phyloP scores from a whole-genome alignment of 2,329 filamentous ascomycete species.

The Cordyceps militaris region DNA sequence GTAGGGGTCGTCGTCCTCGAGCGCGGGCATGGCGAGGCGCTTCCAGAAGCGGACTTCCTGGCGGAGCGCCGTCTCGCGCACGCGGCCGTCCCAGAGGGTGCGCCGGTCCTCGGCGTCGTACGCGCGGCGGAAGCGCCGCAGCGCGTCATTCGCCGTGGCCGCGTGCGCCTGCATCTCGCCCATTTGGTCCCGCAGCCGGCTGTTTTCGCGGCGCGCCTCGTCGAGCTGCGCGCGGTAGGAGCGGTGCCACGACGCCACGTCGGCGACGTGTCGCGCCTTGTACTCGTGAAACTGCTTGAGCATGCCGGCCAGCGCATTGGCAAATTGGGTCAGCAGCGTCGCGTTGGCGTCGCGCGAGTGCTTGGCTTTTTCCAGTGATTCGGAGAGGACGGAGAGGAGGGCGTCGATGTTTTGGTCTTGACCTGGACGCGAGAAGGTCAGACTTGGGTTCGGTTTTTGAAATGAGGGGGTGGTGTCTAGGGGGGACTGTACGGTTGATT shows the following conservation, averaged over 20 bases:
- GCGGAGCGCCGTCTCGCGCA: slow-evolving; percentile 44
- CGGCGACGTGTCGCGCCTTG: slow-evolving; percentile 55
- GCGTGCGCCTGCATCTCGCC: slow-evolving; percentile 60
- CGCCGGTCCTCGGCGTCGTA: slow-evolving; percentile 46
- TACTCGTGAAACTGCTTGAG: slow-evolving; percentile 59
- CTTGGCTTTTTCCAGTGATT: slow-evolving; percentile 55
- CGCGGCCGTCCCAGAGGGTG: slow-evolving; percentile 44
- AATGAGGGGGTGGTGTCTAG: background rate
- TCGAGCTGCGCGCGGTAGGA: slow-evolving; percentile 58
- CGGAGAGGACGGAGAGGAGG: slow-evolving; percentile 53
- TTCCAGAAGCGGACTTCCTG: slow-evolving; percentile 62
- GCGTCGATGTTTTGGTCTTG: slow-evolving; percentile 55
- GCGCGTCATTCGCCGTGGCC: slow-evolving; percentile 47
- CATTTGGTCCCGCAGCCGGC: slow-evolving; percentile 55
- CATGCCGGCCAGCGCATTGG: slow-evolving; percentile 48
- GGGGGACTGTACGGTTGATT: slow-evolving; percentile 40
- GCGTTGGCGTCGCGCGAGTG: slow-evolving; percentile 55
- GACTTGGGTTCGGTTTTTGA: background rate
- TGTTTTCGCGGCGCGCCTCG: slow-evolving; percentile 58
- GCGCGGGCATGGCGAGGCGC: slow-evolving; percentile 55
- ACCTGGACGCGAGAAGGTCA: slow-evolving; percentile 28
- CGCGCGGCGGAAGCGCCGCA: slow-evolving; percentile 49
- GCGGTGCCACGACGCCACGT: slow-evolving; percentile 58
- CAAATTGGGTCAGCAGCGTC: slow-evolving; percentile 50
- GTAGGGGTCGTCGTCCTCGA: slow-evolving; percentile 52